A percentile compares a stretch with the other conserved stretches of the same genome.
These are phyloP conservation scores for Mikania micrantha DNA, from an alignment of 129 eudicot species.

Conservation along the genomic window DNA sequence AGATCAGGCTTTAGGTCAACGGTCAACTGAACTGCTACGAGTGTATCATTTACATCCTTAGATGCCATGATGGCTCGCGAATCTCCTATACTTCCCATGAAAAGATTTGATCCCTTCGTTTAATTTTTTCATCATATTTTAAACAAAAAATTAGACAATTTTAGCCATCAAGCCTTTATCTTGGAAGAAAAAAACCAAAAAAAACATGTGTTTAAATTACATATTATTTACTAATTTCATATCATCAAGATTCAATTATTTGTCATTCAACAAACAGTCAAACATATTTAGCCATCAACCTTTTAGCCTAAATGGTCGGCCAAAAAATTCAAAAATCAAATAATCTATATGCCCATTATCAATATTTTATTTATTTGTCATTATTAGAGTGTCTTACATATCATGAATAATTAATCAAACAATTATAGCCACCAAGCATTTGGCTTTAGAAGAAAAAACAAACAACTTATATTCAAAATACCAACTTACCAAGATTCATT, in stretches of 20 bases:
- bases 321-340: too few species aligned
- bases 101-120: slow-evolving; percentile 76
- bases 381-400: neutral
- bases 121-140: neutral
- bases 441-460: neutral
- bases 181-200: too few species aligned
- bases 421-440: neutral
- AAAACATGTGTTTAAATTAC: too few species aligned
- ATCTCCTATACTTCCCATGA: slow-evolving; percentile 88
- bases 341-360: neutral
- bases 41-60: slow-evolving; percentile 47
- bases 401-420: neutral
- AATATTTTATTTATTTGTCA: neutral
- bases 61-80: slow-evolving; percentile 95
- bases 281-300: too few species aligned
- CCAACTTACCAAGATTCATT: neutral
- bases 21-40: slow-evolving; percentile 82
- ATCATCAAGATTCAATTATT: too few species aligned
- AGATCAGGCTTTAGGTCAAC: slow-evolving; percentile 98
- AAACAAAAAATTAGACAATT: neutral
- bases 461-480: neutral
- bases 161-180: too few species aligned
- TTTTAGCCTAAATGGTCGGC: too few species aligned
- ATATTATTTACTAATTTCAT: too few species aligned
- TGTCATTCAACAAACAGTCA: neutral